Conservation (phyloP, 139 green algal genomes). For the Tetratostichococcus sp. region DNA sequence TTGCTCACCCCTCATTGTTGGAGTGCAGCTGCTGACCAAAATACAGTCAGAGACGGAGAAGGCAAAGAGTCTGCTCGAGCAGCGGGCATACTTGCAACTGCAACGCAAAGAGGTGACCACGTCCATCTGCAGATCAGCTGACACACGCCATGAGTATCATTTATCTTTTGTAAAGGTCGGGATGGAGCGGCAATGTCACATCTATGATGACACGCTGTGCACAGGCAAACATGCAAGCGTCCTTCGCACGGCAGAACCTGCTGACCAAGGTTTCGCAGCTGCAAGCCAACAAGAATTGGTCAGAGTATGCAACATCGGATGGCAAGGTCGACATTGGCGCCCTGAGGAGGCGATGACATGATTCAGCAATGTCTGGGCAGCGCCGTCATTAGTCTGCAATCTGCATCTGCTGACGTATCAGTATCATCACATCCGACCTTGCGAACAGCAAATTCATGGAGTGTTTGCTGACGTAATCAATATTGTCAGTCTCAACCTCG, state of each 20-base stretch:
- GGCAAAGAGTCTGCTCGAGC: slow-evolving; percentile 37
- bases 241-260: slow-evolving; percentile 64
- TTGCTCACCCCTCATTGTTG: neutral
- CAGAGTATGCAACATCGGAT: neutral
- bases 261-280: slow-evolving; percentile 11
- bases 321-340: neutral
- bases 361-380: neutral
- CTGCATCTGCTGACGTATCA: too few relatives aligned
- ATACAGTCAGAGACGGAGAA: slow-evolving; percentile 44
- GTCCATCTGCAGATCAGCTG: too few relatives aligned
- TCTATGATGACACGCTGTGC: neutral
- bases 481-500: too few relatives aligned
- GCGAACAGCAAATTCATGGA: too few relatives aligned
- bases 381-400: too few relatives aligned
- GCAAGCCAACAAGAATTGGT: slow-evolving; percentile 31
- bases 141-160: too few relatives aligned
- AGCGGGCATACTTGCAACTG: slow-evolving; percentile 48
- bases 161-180: too few relatives aligned
- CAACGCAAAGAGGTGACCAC: slow-evolving; percentile 52
- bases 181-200: too few relatives aligned
- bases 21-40: slow-evolving; percentile 7
- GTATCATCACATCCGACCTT: too few relatives aligned
- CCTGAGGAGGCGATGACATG: neutral
- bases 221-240: slow-evolving; percentile 69
- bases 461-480: too few relatives aligned